Conservation (phyloP, 441 rosid species). For the Pelargonium cotyledonis region DNA sequence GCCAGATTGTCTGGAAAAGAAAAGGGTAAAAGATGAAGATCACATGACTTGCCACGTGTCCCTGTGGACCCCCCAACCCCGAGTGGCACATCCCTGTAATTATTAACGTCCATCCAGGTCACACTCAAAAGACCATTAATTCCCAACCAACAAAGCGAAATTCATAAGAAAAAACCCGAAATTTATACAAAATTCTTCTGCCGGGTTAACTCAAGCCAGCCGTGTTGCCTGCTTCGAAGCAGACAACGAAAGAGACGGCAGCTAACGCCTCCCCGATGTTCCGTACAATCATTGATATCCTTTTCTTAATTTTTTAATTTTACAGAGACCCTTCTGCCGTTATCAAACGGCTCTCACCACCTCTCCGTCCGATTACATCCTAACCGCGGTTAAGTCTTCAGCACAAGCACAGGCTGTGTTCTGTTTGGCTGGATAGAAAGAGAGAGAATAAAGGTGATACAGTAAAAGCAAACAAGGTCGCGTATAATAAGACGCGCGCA, state of each 20-base stretch:
- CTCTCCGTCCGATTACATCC: slow-evolving; percentile 12
- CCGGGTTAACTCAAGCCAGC: slow-evolving; percentile 54
- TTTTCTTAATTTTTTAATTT: too few relatives aligned
- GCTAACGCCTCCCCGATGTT: slow-evolving; percentile 28
- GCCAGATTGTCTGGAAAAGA: slow-evolving; percentile 5
- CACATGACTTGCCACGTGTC: slow-evolving; percentile 17
- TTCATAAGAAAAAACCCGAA: slow-evolving; percentile 22
- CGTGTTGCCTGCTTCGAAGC: slow-evolving; percentile 64
- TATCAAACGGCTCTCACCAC: background rate
- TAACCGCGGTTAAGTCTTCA: slow-evolving; percentile 29
- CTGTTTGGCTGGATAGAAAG: slow-evolving; percentile 13
- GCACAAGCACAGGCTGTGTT: too few relatives aligned
- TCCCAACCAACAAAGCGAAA: background rate
- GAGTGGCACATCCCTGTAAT: slow-evolving; percentile 22
- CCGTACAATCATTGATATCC: background rate
- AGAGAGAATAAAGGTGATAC: slow-evolving; percentile 15
- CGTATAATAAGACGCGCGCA: slow-evolving; percentile 43
- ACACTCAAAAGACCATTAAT: background rate
- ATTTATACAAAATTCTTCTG: slow-evolving; percentile 23
- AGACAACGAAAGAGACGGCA: slow-evolving; percentile 56
- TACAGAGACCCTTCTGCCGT: background rate
- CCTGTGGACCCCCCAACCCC: slow-evolving; percentile 7
- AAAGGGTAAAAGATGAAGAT: slow-evolving; percentile 16
- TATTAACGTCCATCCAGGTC: background rate
- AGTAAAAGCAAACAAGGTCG: slow-evolving; percentile 24